Conservation (phyloP, 345 rosid species). For the Syzygium oleosum region DNA sequence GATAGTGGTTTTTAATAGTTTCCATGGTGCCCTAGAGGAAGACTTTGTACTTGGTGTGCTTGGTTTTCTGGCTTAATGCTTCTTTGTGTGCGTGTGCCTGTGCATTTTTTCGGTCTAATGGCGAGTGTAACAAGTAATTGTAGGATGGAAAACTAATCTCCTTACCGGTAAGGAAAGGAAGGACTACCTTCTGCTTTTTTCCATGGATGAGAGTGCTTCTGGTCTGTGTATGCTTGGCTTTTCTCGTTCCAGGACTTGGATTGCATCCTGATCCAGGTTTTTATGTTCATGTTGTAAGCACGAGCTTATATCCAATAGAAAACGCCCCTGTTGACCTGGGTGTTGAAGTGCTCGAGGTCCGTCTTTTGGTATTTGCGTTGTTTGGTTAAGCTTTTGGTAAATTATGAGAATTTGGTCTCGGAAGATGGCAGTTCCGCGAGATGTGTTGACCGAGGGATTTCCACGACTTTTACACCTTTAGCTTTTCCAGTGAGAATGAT, state of each 20-base stretch:
- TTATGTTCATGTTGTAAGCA: neutral
- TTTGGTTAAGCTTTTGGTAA: neutral
- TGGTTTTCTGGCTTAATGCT: neutral
- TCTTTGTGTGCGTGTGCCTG: neutral
- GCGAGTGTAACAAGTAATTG: neutral
- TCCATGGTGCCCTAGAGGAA: neutral
- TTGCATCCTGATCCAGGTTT: neutral
- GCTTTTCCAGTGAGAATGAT: neutral
- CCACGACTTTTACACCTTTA: neutral
- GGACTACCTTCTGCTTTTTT: neutral
- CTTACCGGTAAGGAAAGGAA: neutral
- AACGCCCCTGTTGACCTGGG: neutral
- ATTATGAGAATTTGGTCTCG: neutral
- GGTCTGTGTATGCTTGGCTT: neutral
- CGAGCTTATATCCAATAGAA: neutral
- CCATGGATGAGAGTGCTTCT: neutral
- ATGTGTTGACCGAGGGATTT: neutral
- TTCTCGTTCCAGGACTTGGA: neutral
- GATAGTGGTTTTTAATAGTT: neutral
- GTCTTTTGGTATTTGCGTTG: neutral
- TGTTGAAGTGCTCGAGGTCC: neutral
- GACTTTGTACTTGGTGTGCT: neutral
- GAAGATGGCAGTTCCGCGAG: neutral
- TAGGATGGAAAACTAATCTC: neutral
- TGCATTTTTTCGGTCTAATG: neutral